Evolutionary conservation across 768 basidiomycete genomes (phyloP).

Genomic region (Boletellus sp.): DNA sequence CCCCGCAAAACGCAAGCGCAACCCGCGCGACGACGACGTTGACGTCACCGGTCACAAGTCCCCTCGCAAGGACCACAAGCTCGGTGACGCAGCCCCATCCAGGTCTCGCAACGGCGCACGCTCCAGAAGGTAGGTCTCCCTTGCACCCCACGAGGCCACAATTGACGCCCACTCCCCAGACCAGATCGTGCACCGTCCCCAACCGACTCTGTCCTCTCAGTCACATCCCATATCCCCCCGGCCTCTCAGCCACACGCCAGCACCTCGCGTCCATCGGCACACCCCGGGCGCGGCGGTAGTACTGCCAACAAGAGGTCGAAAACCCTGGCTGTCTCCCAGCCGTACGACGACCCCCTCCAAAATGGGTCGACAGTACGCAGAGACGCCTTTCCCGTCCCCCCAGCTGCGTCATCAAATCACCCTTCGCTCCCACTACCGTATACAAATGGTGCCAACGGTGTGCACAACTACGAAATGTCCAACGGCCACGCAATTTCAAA

Average conservation of each 20-base stretch:
- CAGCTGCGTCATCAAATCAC: constrained; percentile 47
- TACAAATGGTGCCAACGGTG: constrained; percentile 34
- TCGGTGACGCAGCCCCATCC: constrained; percentile 38
- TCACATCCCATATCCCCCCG: constrained; percentile 58
- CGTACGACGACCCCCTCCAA: constrained; percentile 41
- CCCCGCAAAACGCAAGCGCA: constrained; percentile 62
- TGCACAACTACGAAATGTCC: constrained; percentile 40
- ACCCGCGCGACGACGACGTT: constrained; percentile 58
- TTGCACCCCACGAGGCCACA: neutral
- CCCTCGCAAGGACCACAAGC: constrained; percentile 57
- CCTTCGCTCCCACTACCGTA: constrained; percentile 51
- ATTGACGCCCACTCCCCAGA: constrained; percentile 33
- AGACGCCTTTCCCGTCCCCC: constrained; percentile 47
- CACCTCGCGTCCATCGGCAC: constrained; percentile 27
- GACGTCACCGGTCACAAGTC: constrained; percentile 50
- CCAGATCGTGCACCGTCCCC: constrained; percentile 65
- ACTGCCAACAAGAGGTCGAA: constrained; percentile 42
- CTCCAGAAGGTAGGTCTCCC: constrained; percentile 53
- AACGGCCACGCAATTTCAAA: constrained; percentile 32
- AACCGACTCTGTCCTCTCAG: constrained; percentile 68
- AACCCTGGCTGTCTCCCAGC: constrained; percentile 34
- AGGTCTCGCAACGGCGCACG: constrained; percentile 53
- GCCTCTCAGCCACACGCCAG: constrained; percentile 26
- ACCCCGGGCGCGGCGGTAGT: constrained; percentile 32
- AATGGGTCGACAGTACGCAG: constrained; percentile 36